Evolutionary conservation across 306 rosid species (phyloP), one percentile per base, ranked within the genome.

Genomic region (Acacia melanoxylon): DNA sequence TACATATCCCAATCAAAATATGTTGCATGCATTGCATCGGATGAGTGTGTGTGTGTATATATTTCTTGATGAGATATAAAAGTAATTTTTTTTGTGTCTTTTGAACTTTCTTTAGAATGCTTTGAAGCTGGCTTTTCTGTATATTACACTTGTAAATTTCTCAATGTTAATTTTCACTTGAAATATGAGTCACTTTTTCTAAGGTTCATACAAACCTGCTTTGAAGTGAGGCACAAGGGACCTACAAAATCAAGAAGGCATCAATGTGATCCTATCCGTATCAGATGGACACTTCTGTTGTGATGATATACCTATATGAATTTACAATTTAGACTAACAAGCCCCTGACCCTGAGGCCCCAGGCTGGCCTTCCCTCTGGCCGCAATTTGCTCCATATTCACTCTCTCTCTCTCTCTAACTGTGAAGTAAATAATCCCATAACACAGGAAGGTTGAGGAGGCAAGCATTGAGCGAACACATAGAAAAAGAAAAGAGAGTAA

Each of bases 381-480:
- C 86, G 70, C 7, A 66, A 72, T 80, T 16, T 71, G 75, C 56
- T 4, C 48, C 84, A 33, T 33, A 49, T 48, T 80, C 84, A 46
- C 40, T 4, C 59, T 74, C 37, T 10, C 51, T 70, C 24, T 69
- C 22, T 42, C 14, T 40, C 14, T 37, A 56, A 4, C 4, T 22
- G 16, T 22, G 83, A 12, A 46, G 41, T 37, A 6, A 37, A 80
- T 77, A 81, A 83, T 80, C 81, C 85, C 81, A 54, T 13, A 83
- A 83, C 54, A 74, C 68, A 80, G 74, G 74, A 68, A 68, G 25
- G 16, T 48, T 14, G 16, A 62, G 20, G 67, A 10, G 8, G 80
- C 82, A 77, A 51, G 85, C 87, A 81, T 71, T 68, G 83, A 81
- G 4, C 79, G 51, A 25, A 25, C 49, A 63, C 24, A 37, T 6